A percentile compares a stretch with the other conserved stretches of the same genome.
Evolutionary conservation across 2,329 filamentous ascomycete genomes (phyloP).

Genomic region (Fusarium multiceps): DNA sequence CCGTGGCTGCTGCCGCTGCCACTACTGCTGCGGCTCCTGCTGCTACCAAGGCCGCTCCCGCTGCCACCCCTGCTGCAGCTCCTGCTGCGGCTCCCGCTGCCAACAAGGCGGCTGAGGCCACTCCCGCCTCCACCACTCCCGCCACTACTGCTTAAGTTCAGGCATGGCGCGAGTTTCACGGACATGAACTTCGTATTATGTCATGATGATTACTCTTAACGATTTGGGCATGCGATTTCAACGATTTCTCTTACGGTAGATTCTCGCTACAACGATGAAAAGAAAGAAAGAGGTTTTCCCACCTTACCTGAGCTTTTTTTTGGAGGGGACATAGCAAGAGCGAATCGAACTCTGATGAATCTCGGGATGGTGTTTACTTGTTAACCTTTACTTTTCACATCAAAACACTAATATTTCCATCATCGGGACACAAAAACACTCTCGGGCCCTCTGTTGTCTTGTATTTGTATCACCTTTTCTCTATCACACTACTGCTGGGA

Average conservation of each 20-base stretch:
- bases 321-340: constrained; percentile 43
- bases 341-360: constrained; percentile 46
- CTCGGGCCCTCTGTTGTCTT: constrained; percentile 46
- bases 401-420: constrained; percentile 49
- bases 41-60: constrained; percentile 32
- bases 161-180: constrained; percentile 43
- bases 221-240: constrained; percentile 55
- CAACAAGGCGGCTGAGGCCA: constrained; percentile 41
- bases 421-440: constrained; percentile 45
- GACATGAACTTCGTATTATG: constrained; percentile 40
- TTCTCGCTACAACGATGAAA: constrained; percentile 49
- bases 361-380: constrained; percentile 44
- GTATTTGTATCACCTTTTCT: constrained; percentile 52
- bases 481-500: constrained; percentile 51
- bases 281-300: constrained; percentile 41
- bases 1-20: constrained; percentile 40
- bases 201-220: constrained; percentile 52
- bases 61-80: constrained; percentile 44
- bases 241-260: constrained; percentile 55
- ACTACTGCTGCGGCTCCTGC: constrained; percentile 45
- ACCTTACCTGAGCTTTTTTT: constrained; percentile 43
- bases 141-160: constrained; percentile 50
- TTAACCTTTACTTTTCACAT: constrained; percentile 46
- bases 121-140: constrained; percentile 40
- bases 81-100: constrained; percentile 45